These are phyloP conservation scores for Coccomyxa sp. DNA, from an alignment of 139 green algal species.

Conservation along the genomic window DNA sequence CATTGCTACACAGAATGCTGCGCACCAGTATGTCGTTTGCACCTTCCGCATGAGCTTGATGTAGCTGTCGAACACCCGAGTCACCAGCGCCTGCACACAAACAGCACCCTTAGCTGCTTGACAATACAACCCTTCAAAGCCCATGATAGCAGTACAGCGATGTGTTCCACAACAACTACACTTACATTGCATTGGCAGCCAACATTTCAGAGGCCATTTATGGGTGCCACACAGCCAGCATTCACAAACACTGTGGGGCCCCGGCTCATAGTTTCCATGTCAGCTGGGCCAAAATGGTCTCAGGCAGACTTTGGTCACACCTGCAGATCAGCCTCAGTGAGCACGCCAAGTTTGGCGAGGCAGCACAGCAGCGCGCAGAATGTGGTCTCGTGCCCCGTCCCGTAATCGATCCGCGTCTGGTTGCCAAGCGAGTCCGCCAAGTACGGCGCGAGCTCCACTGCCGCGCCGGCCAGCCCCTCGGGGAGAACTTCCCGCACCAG, in stretches of 20 bases:
- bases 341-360: conserved; percentile 75
- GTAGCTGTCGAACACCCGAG: conserved; percentile 67
- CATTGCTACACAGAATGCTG: too few species aligned
- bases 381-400: conserved; percentile 92
- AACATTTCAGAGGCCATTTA: conserved; percentile 17
- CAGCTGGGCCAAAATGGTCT: not conserved
- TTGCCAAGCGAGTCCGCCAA: conserved; percentile 90
- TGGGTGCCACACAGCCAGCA: too few species aligned
- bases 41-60: conserved; percentile 86
- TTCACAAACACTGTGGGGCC: too few species aligned
- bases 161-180: too few species aligned
- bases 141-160: too few species aligned
- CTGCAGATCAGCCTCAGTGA: not conserved
- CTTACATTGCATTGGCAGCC: too few species aligned
- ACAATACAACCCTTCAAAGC: too few species aligned
- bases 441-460: conserved; percentile 80
- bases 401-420: conserved; percentile 91
- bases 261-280: too few species aligned
- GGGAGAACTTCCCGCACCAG: conserved; percentile 49
- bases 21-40: conserved; percentile 90
- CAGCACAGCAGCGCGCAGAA: conserved; percentile 90
- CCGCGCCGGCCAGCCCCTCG: conserved; percentile 22
- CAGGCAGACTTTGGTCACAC: not conserved
- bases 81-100: conserved; percentile 33
- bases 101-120: not conserved